phyloP scores from a whole-genome alignment of 768 basidiomycete genomes.

The Kwoniella sp. region DNA sequence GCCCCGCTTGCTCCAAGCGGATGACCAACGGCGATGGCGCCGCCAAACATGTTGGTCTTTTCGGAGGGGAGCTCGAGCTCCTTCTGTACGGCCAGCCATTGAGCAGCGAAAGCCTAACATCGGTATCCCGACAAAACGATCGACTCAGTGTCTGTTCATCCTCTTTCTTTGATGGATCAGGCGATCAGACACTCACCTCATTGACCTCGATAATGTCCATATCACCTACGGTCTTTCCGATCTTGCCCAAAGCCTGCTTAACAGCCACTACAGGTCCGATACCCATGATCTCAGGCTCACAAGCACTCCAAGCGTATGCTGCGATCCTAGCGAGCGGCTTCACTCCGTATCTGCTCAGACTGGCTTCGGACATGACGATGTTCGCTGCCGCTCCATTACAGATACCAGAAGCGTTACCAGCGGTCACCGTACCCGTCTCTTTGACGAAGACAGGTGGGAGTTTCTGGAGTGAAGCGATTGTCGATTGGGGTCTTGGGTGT shows the following conservation, averaged over 20 bases:
- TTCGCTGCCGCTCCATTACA: slow-evolving; percentile 58
- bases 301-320: slow-evolving; percentile 56
- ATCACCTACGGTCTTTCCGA: slow-evolving; percentile 51
- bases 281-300: slow-evolving; percentile 58
- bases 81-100: slow-evolving; percentile 57
- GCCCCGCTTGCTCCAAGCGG: slow-evolving; percentile 43
- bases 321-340: slow-evolving; percentile 56
- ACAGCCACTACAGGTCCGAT: slow-evolving; percentile 56
- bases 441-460: slow-evolving; percentile 56
- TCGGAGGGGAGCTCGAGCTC: slow-evolving; percentile 55
- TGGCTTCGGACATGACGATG: slow-evolving; percentile 56
- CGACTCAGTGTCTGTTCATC: neutral
- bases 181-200: slow-evolving; percentile 34
- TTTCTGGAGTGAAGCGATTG: slow-evolving; percentile 50
- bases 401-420: slow-evolving; percentile 57
- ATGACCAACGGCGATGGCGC: slow-evolving; percentile 56
- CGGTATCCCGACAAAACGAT: slow-evolving; percentile 23
- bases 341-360: slow-evolving; percentile 51
- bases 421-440: slow-evolving; percentile 55
- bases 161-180: neutral
- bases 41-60: slow-evolving; percentile 52
- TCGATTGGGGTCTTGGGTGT: slow-evolving; percentile 56
- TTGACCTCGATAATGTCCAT: slow-evolving; percentile 57
- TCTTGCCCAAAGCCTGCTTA: slow-evolving; percentile 35
- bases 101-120: slow-evolving; percentile 57